Evolutionary conservation across 2,329 filamentous ascomycete species (phyloP).

Genomic region (Elsinoe australis): DNA sequence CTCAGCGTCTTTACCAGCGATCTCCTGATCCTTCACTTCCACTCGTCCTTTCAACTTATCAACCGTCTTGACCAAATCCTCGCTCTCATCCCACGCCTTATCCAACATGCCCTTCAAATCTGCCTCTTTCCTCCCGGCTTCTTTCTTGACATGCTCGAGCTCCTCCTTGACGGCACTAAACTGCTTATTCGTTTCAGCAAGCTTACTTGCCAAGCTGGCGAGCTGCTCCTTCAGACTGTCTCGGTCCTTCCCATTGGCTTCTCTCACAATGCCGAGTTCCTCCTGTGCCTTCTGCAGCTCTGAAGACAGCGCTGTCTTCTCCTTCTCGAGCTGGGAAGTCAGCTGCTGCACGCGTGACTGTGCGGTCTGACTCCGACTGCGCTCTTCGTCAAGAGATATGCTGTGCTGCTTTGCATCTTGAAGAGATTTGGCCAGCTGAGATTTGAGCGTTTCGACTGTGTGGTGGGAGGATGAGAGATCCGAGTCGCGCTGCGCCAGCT

Average conservation of each 20-base stretch:
- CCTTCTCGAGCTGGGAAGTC: conserved; percentile 13
- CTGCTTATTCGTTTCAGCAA: conserved; percentile 20
- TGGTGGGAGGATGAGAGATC: not conserved
- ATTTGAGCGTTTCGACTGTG: conserved; percentile 13
- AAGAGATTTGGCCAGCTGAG: conserved; percentile 9
- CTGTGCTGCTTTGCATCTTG: conserved; percentile 10
- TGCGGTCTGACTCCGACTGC: not conserved
- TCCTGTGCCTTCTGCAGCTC: conserved; percentile 17
- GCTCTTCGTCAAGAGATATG: conserved; percentile 15
- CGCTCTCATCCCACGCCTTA: conserved; percentile 14
- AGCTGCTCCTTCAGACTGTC: conserved; percentile 23
- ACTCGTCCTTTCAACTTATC: not conserved
- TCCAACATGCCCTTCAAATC: conserved; percentile 9
- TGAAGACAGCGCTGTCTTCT: conserved; percentile 2
- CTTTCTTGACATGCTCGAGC: conserved; percentile 12
- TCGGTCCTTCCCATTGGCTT: conserved; percentile 7
- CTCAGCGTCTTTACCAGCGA: not conserved
- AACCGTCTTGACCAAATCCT: conserved; percentile 10
- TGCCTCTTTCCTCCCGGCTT: conserved; percentile 16
- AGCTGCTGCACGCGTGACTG: too few relatives aligned
- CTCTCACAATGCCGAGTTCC: conserved; percentile 13
- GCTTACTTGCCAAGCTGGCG: conserved; percentile 24
- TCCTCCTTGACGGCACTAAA: conserved; percentile 14
- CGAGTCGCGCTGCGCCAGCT: conserved; percentile 15
- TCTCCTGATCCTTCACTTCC: conserved; percentile 1